Evolutionary conservation across 768 basidiomycete species (phyloP).

Genomic region (Gelatoporia subvermispora): DNA sequence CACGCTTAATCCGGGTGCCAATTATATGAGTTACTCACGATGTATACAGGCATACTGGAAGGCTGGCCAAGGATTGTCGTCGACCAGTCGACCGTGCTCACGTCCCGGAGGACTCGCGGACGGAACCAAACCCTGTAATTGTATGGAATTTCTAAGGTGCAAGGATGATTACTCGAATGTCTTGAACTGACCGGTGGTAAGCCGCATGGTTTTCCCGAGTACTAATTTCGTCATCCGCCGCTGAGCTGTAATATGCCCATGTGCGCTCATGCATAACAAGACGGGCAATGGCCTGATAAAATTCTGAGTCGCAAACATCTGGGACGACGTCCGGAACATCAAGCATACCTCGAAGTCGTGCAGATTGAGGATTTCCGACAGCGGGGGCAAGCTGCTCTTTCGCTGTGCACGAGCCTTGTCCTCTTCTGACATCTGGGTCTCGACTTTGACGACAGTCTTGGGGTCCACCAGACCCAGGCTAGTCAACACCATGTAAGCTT

Average conservation of each 20-base stretch:
- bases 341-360: conserved; percentile 84
- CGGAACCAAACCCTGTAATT: conserved; percentile 25
- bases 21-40: conserved; percentile 13
- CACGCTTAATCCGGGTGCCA: neutral
- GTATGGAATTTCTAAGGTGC: neutral
- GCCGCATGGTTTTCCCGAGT: conserved; percentile 85
- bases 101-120: conserved; percentile 57
- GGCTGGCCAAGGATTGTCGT: conserved; percentile 75
- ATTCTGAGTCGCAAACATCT: neutral
- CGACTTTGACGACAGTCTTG: conserved; percentile 56
- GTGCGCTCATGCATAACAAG: conserved; percentile 78
- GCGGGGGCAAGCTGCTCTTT: conserved; percentile 55
- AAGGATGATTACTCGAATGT: neutral
- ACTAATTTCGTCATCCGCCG: conserved; percentile 92
- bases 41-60: conserved; percentile 74
- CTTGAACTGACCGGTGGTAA: conserved; percentile 63
- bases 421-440: conserved; percentile 56
- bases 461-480: conserved; percentile 68
- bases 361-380: conserved; percentile 80
- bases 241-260: conserved; percentile 95
- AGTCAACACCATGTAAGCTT: neutral
- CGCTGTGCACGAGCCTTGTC: conserved; percentile 61
- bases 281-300: conserved; percentile 68
- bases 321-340: neutral
- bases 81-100: conserved; percentile 80